Evolutionary conservation across 2,329 filamentous ascomycete species (phyloP).

Genomic region (Trichoderma harzianum): DNA sequence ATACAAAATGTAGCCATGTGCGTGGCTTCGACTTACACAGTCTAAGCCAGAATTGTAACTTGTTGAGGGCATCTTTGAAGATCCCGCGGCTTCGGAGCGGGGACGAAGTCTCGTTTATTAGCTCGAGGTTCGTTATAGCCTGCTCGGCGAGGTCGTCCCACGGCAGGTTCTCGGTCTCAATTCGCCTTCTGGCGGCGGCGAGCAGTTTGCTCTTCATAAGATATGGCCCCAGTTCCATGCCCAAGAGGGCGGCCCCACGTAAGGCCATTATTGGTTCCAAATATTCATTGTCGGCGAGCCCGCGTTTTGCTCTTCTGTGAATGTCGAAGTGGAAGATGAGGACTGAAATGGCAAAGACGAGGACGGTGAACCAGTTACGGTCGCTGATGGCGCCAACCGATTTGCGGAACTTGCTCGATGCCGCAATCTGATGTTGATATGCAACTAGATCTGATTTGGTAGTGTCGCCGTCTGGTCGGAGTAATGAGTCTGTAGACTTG

Average conservation of each 20-base stretch:
- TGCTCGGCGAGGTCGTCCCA: slow-evolving; percentile 4
- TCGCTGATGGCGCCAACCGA: slow-evolving; percentile 3
- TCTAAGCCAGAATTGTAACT: not conserved
- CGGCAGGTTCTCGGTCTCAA: not conserved
- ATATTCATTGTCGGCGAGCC: not conserved
- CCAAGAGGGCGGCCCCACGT: not conserved
- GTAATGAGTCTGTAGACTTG: not conserved
- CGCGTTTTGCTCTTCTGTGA: slow-evolving; percentile 3
- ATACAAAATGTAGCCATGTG: slow-evolving; percentile 2
- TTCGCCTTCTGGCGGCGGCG: not conserved
- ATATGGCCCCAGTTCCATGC: not conserved
- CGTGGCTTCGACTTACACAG: not conserved
- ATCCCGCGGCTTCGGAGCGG: not conserved
- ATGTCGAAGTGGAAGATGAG: slow-evolving; percentile 16
- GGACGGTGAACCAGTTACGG: slow-evolving; percentile 10
- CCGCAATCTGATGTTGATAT: not conserved
- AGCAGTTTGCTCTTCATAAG: slow-evolving; percentile 1
- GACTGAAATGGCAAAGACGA: slow-evolving; percentile 9
- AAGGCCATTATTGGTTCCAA: not conserved
- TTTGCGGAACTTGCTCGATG: not conserved
- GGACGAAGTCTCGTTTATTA: not conserved
- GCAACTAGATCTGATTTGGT: not conserved
- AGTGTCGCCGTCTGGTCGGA: not conserved
- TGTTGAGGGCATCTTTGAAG: not conserved
- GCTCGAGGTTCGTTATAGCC: not conserved